phyloP scores from a whole-genome alignment of 2,329 filamentous ascomycete genomes.

The Scedosporium dehoogii region DNA sequence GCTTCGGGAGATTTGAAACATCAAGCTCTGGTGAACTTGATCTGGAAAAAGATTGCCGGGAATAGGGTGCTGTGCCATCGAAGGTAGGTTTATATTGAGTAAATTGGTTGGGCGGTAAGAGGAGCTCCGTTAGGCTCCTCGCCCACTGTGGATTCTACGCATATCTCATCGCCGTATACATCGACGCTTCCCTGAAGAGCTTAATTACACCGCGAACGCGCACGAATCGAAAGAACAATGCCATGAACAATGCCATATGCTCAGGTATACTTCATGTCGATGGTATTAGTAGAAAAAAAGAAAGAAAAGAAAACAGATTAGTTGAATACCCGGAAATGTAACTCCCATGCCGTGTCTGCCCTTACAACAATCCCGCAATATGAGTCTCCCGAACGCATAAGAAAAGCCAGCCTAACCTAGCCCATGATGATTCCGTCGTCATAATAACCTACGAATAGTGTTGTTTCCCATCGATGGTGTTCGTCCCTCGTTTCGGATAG shows the following conservation, averaged over 20 bases:
- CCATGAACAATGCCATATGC: not conserved
- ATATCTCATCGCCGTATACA: too few species aligned
- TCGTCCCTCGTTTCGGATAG: too few species aligned
- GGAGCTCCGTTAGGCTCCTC: too few species aligned
- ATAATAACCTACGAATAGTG: not conserved
- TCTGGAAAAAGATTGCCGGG: too few species aligned
- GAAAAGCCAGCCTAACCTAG: not conserved
- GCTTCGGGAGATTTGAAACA: too few species aligned
- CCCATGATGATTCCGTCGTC: not conserved
- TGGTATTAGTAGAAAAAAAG: not conserved
- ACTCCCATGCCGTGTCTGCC: not conserved
- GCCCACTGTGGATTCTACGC: too few species aligned
- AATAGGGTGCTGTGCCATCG: too few species aligned
- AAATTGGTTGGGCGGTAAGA: too few species aligned
- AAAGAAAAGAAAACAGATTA: not conserved
- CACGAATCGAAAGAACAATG: not conserved
- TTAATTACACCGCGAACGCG: too few species aligned
- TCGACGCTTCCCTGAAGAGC: too few species aligned
- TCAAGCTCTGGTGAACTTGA: too few species aligned
- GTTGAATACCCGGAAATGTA: not conserved
- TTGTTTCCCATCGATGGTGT: not conserved
- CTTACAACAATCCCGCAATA: not conserved
- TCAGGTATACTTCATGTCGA: not conserved
- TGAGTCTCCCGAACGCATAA: not conserved
- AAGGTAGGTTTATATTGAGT: too few species aligned